Percentiles rank a stretch among this genome's conserved stretches.
These are phyloP conservation scores for Metschnikowia drakensbergensis DNA, from an alignment of 805 yeast genomes.

Conservation along the genomic window DNA sequence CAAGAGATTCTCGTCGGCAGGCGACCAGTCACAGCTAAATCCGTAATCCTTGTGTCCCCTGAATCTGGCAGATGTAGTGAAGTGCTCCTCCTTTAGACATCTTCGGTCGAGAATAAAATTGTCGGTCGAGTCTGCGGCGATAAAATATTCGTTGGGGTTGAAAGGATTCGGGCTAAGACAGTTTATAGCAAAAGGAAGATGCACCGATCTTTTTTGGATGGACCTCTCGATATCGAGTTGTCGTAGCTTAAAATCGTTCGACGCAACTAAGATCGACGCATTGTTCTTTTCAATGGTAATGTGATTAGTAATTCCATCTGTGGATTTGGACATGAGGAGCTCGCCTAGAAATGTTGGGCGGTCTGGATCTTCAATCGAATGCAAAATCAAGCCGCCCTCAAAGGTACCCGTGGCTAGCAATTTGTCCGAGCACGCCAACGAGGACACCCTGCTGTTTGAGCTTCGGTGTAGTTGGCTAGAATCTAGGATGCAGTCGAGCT, in stretches of 20 bases:
- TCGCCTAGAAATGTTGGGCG: slow-evolving; percentile 26
- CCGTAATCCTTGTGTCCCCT: slow-evolving; percentile 54
- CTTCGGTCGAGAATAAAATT: slow-evolving; percentile 46
- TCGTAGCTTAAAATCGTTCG: slow-evolving; percentile 47
- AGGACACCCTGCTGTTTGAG: slow-evolving; percentile 43
- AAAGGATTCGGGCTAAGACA: slow-evolving; percentile 42
- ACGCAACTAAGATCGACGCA: slow-evolving; percentile 40
- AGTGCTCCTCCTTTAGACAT: slow-evolving; percentile 7
- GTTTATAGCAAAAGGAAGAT: slow-evolving; percentile 49
- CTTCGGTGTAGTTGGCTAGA: slow-evolving; percentile 27
- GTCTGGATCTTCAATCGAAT: slow-evolving; percentile 28
- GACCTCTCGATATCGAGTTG: slow-evolving; percentile 33
- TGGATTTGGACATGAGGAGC: slow-evolving; percentile 37
- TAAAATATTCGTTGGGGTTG: slow-evolving; percentile 35
- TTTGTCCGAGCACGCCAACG: slow-evolving; percentile 42
- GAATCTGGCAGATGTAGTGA: slow-evolving; percentile 15
- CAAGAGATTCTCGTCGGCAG: slow-evolving; percentile 36
- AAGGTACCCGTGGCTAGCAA: slow-evolving; percentile 51
- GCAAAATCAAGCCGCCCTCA: slow-evolving; percentile 46
- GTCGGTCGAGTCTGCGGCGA: slow-evolving; percentile 50
- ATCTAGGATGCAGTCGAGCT: slow-evolving; percentile 38
- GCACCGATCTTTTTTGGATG: slow-evolving; percentile 8
- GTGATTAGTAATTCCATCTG: slow-evolving; percentile 53
- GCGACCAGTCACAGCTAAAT: slow-evolving; percentile 59
- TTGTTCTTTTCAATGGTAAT: slow-evolving; percentile 32